Conservation (phyloP, 2,329 filamentous ascomycete species). For the Teratosphaeria destructans region DNA sequence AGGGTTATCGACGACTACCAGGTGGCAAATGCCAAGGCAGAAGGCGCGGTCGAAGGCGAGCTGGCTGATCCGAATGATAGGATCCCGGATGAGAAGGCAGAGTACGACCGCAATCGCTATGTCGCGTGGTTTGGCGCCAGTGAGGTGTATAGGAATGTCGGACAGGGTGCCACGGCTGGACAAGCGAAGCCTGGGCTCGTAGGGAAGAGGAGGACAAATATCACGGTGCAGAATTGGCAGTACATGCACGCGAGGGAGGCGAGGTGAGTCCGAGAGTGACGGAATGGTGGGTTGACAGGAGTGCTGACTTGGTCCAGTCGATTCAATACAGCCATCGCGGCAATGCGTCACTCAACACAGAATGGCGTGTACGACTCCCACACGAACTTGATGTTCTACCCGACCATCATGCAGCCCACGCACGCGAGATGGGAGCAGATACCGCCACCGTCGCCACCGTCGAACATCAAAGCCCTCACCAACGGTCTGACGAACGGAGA, state of each 20-base stretch:
- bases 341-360: slow-evolving; percentile 57
- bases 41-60: slow-evolving; percentile 77
- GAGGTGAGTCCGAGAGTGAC: slow-evolving; percentile 48
- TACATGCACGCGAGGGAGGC: slow-evolving; percentile 85
- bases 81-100: slow-evolving; percentile 61
- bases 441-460: slow-evolving; percentile 24
- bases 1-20: slow-evolving; percentile 85
- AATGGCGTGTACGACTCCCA: slow-evolving; percentile 84
- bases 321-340: slow-evolving; percentile 69
- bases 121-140: slow-evolving; percentile 98
- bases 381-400: slow-evolving; percentile 85
- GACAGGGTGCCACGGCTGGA: slow-evolving; percentile 32
- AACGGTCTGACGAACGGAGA: slow-evolving; percentile 17
- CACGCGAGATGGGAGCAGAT: slow-evolving; percentile 74
- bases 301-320: slow-evolving; percentile 42
- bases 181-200: slow-evolving; percentile 49
- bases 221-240: slow-evolving; percentile 95
- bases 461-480: slow-evolving; percentile 15
- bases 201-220: slow-evolving; percentile 74
- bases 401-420: slow-evolving; percentile 79
- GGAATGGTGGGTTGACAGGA: background rate
- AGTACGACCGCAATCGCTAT: slow-evolving; percentile 99
- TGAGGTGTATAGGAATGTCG: slow-evolving; percentile 78
- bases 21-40: slow-evolving; percentile 60
- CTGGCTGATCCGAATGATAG: slow-evolving; percentile 82